Evolutionary conservation across 2,329 filamentous ascomycete species (phyloP), one percentile per base, ranked within the genome.

Genomic region (Epichloe scottii): DNA sequence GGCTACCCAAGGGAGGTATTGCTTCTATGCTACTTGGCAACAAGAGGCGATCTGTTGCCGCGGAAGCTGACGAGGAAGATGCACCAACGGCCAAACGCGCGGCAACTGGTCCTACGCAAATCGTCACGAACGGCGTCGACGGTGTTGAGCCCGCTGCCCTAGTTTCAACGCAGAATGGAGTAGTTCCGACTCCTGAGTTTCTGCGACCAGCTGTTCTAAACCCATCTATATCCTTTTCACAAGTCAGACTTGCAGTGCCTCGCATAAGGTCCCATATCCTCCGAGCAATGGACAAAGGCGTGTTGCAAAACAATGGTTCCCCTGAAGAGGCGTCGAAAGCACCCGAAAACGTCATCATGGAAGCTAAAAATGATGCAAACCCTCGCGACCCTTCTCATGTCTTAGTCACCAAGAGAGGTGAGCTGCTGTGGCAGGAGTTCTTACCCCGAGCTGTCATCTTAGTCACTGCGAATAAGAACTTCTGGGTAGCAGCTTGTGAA

Each of bases 401-500:
- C 41, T 87, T 82, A 5, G 83, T 93, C 39, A 86, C 83, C 2
- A 91, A 89, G 63, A 81, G 88, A 50, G 89, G 89, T 4, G 81
- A 84, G 51, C 74, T 85, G 1, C 67, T 97, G 3, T 98, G 94
- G 93, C 88, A 96, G 61, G 94, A 98, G 62, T 98, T 88, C 60
- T 71, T 98, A 14, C 90, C 91, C 0, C 79, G 85, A 53, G 82
- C 89, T 5, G 86, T 95, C 23, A 78, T 98, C n/a, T 76, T 97
- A 1, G 84, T 94, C 1, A 93, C 91, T 0, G 94, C 89, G 2
- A 97, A 89, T 65, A 83, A 85, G 59, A 82, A 86, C 58, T 90
- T 97, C 63, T 98, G 93, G 87, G 85, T 87, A 0, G 91, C 85
- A 15, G 90, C 87, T 10, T 96, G 90, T 61, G 93, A 98, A 65